Base-by-base conservation (phyloP, 1,284 basidiomycete species). In the Stereum hirsutum region DNA sequence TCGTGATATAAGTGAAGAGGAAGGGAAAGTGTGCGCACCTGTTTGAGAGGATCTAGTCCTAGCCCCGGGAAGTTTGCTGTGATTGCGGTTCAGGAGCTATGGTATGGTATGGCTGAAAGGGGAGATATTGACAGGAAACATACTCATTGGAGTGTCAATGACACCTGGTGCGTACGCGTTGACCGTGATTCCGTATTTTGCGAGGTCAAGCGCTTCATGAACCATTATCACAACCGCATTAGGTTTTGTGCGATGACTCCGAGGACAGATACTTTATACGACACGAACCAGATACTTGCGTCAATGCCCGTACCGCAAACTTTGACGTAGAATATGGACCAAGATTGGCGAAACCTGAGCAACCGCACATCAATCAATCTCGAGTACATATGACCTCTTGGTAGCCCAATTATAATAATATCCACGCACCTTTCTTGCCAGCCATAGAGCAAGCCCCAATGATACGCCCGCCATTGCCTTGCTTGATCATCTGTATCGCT, bases 191-290 rank as follows among this genome's bases (percentile, higher is more conserved):
- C 47, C 48, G 43, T 58, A 42, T 34, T 46, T 27, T 10, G 49
- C 53, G 21, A 57, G 42, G 40, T 59, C 57, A 4, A 46, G 23
- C 1, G 57, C 55, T 34, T n/a, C n/a, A n/a, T n/a, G n/a, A n/a
- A n/a, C n/a, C n/a, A n/a, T n/a, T n/a, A n/a, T n/a, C n/a, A n/a
- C n/a, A n/a, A n/a, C n/a, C n/a, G n/a, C n/a, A n/a, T n/a, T n/a
- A n/a, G n/a, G n/a, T n/a, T n/a, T n/a, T n/a, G n/a, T n/a, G n/a
- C n/a, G n/a, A n/a, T n/a, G n/a, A n/a, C n/a, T n/a, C n/a, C n/a
- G n/a, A n/a, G n/a, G n/a, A n/a, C n/a, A n/a, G n/a, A n/a, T n/a
- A n/a, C n/a, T n/a, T n/a, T n/a, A n/a, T n/a, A n/a, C n/a, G n/a
- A n/a, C n/a, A n/a, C n/a, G n/a, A n/a, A 45, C 43, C 43, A n/a